Conservation (phyloP, 345 rosid species). For the Sapria himalayana region DNA sequence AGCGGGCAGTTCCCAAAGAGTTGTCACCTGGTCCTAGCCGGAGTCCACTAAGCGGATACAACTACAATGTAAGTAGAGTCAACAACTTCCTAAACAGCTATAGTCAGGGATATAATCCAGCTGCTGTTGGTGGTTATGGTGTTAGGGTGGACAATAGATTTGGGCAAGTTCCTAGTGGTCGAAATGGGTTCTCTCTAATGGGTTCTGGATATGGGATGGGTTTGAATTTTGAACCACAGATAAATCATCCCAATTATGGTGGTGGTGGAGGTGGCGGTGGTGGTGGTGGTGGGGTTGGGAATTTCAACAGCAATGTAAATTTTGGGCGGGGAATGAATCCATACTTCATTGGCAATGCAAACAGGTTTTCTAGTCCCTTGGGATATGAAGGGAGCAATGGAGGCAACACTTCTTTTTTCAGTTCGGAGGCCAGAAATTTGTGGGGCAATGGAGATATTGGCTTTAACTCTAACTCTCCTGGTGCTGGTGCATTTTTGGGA, state of each 20-base stretch:
- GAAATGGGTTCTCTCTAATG: conserved; percentile 41
- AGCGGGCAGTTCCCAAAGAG: conserved; percentile 63
- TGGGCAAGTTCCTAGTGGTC: conserved; percentile 32
- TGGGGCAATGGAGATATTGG: conserved; percentile 52
- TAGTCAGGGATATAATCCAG: conserved; percentile 40
- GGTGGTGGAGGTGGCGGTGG: conserved; percentile 28
- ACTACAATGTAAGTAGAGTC: conserved; percentile 35
- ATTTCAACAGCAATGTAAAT: conserved; percentile 27
- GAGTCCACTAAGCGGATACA: conserved; percentile 47
- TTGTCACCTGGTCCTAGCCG: conserved; percentile 59
- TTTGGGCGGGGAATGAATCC: conserved; percentile 50
- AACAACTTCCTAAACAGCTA: conserved; percentile 42
- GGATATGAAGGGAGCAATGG: conserved; percentile 48
- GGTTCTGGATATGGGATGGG: conserved; percentile 44
- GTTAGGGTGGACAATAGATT: conserved; percentile 48
- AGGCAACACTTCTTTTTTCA: conserved; percentile 49
- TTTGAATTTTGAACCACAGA: conserved; percentile 43
- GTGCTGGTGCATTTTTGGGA: conserved; percentile 25
- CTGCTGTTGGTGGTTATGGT: conserved; percentile 41
- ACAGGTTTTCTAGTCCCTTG: conserved; percentile 29
- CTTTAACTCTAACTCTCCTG: conserved; percentile 19
- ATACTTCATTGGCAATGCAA: conserved; percentile 36
- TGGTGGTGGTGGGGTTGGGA: conserved; percentile 26
- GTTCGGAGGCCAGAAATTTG: conserved; percentile 38
- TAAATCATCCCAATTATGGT: too few relatives aligned